phyloP scores from a whole-genome alignment of 2,329 filamentous ascomycete species.

The Fusarium cyanostomum region DNA sequence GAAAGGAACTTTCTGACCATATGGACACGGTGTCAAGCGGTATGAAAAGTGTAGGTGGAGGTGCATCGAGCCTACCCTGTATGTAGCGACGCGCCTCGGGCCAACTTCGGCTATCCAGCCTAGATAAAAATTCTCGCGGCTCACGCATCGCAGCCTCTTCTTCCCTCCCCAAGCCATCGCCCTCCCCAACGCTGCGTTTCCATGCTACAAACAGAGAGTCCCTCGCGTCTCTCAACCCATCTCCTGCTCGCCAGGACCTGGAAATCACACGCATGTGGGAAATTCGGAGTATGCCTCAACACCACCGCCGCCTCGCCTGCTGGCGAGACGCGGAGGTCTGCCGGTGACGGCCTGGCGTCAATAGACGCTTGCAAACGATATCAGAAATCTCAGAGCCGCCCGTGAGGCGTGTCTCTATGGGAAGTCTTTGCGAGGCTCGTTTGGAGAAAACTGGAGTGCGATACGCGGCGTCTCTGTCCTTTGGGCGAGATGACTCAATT shows the following conservation, averaged over 20 bases:
- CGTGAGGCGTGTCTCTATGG: conserved; percentile 71
- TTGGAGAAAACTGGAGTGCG: conserved; percentile 79
- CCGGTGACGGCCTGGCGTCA: conserved; percentile 90
- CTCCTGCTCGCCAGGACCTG: conserved; percentile 31
- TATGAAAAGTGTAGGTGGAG: neutral
- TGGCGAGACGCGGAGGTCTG: conserved; percentile 60
- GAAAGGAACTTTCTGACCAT: neutral
- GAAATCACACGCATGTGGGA: conserved; percentile 79
- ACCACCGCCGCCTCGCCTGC: conserved; percentile 39
- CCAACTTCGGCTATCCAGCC: conserved; percentile 19
- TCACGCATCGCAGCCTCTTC: conserved; percentile 33
- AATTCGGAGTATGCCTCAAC: conserved; percentile 96
- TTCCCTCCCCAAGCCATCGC: conserved; percentile 68
- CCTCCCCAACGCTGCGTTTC: conserved; percentile 94
- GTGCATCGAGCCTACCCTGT: conserved; percentile 18
- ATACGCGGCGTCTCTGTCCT: conserved; percentile 78
- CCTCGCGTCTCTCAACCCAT: conserved; percentile 28
- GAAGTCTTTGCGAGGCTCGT: conserved; percentile 96
- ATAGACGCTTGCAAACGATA: conserved; percentile 84
- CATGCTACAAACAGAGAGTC: conserved; percentile 83
- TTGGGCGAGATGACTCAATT: conserved; percentile 76
- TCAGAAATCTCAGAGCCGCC: conserved; percentile 82
- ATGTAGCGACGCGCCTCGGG: conserved; percentile 8
- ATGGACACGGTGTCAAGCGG: too few relatives aligned
- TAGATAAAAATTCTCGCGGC: conserved; percentile 30